Evolutionary conservation across 495 filamentous ascomycete species (phyloP), one percentile per base, ranked within the genome.

Genomic region (Penicillium soppii): DNA sequence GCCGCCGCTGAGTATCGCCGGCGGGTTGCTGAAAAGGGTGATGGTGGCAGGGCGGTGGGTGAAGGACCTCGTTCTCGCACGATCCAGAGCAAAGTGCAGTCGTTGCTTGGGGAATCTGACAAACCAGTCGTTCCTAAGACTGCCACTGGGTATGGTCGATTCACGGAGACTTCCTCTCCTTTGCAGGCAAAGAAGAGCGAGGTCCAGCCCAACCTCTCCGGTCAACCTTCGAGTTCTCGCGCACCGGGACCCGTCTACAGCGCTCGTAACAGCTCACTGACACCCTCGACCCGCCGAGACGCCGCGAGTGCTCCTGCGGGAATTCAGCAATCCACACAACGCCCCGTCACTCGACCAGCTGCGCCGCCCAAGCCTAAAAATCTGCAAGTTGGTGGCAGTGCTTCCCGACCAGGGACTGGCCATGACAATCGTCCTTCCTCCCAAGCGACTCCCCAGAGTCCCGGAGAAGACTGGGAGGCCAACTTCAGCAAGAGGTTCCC

Each of bases 1-100:
- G 94, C 92, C 1, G 90, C 90, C n/a, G 91, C 89, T 1, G 94
- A 96, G 66, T 95, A 97, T 62, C 84, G 88, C 4, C 79, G 83
- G 50, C 85, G 87, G 21, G 76, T 96, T 36, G 85, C 89, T 2
- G 85, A 85, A 45, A 68, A 82, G 12, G 82, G 79, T 1, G 69
- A 77, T 10, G 66, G 83, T 38, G 76, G 82, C 36, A 80, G 79
- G 55, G 63, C 66, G 23, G 61, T 59, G 1, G 39, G 50, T 10
- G 67, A 73, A 44, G 65, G 65, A n/a, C 65, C 61, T 22, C 77
- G 87, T 30, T 91, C 91, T 25, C 79, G 82, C 20, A 87, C 85
- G 16, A 97, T 98, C 40, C 90, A 96, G 65, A 92, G 89, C 60
- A 87, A 91, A 58, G 90, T 98, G 44, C 87, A 92, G 66, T 84